phyloP scores from a whole-genome alignment of 129 eudicot species.

The Silybum marianum region DNA sequence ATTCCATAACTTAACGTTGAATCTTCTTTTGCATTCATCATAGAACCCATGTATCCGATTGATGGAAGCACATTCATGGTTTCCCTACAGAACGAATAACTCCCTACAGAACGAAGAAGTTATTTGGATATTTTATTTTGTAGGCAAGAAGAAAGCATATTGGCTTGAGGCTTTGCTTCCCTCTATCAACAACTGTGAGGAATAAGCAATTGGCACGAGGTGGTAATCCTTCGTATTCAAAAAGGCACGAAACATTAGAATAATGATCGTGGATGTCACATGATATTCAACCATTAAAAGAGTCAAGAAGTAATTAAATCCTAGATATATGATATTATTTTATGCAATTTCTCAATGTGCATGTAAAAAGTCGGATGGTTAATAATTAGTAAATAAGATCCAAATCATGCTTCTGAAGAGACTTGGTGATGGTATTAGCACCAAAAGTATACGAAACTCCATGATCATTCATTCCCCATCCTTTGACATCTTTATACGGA shows the following conservation, averaged over 20 bases:
- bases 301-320: too few relatives aligned
- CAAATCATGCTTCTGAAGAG: slow-evolving; percentile 53
- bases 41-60: slow-evolving; percentile 51
- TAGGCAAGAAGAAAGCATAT: slow-evolving; percentile 49
- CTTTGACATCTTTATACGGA: slow-evolving; percentile 52
- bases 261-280: slow-evolving; percentile 20
- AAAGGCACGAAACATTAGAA: slow-evolving; percentile 27
- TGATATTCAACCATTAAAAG: too few relatives aligned
- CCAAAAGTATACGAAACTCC: slow-evolving; percentile 65
- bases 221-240: slow-evolving; percentile 61
- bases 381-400: slow-evolving; percentile 25
- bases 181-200: slow-evolving; percentile 45
- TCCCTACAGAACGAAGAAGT: slow-evolving; percentile 46
- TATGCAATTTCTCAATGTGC: not conserved
- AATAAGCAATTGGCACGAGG: slow-evolving; percentile 52
- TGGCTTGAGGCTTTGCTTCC: slow-evolving; percentile 52
- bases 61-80: slow-evolving; percentile 51
- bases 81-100: slow-evolving; percentile 47
- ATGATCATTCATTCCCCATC: slow-evolving; percentile 66
- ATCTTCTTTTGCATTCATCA: slow-evolving; percentile 54
- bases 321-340: too few relatives aligned
- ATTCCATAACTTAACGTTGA: slow-evolving; percentile 50
- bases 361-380: not conserved
- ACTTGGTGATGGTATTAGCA: slow-evolving; percentile 49
- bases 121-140: slow-evolving; percentile 46